Base-by-base conservation (phyloP, 2,329 filamentous ascomycete genomes). In the Zymoseptoria brevis region DNA sequence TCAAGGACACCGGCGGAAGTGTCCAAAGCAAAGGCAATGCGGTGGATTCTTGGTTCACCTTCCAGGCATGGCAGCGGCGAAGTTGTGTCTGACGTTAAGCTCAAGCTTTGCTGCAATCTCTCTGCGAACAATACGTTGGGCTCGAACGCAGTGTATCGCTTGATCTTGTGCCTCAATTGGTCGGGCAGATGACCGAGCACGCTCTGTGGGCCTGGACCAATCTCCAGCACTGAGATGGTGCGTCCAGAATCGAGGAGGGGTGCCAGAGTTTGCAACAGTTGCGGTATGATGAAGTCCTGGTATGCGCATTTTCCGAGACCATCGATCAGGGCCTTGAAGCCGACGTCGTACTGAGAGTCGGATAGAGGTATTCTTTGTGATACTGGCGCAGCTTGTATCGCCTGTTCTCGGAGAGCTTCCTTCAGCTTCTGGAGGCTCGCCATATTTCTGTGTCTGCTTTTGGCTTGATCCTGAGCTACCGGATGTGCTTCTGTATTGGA, bases 191-290 rank as follows among this genome's bases (percentile, higher is more conserved):
- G 55, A 57, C 72, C 79, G 53, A 87, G 73, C 6, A 87, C 65
- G 64, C 76, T 85, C 68, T 77, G 74, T 0, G 81, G 78, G 8
- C 84, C 84, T 0, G 84, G 81, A 62, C 82, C 82, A 54, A 86
- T 80, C 64, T 87, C 84, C 5, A 87, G 74, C 16, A 79, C 76
- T 3, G 83, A 84, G 61, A 86, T 70, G 11, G 66, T 53, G 24
- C 5, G 54, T 29, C 73, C 75, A 5, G 77, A 77, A 41, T 72
- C 66, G 63, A 79, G 68, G 35, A 82, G 71, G 57, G 75, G 64
- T 1, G 57, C 54, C 2, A 85, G 64, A 0, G 81, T 61, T 41
- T 70, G 65, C 54, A 72, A 71, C 4, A 85, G 70, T 50, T 81
- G 76, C 53, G 81, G 80, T 50, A 79, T 71, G 30, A 84, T 77